These are phyloP conservation scores for Mycosphaerella sp. DNA, from an alignment of 2,329 filamentous ascomycete genomes.

Conservation along the genomic window DNA sequence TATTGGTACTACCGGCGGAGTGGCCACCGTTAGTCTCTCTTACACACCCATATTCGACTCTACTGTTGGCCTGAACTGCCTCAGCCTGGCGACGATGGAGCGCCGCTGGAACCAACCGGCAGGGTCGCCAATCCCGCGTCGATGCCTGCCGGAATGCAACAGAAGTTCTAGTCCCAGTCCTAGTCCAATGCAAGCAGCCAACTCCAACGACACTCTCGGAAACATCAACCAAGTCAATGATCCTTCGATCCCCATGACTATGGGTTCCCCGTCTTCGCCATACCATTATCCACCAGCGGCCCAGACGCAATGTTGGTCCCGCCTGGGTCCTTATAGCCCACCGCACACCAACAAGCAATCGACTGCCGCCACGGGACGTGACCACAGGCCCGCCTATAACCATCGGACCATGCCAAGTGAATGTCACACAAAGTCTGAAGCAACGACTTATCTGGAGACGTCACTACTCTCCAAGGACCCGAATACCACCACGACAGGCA, in stretches of 20 bases:
- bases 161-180: not conserved
- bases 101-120: too few species aligned
- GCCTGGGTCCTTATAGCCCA: not conserved
- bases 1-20: not conserved
- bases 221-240: not conserved
- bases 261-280: constrained; percentile 3
- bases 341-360: not conserved
- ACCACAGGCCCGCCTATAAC: not conserved
- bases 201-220: not conserved
- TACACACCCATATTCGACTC: not conserved
- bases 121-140: too few species aligned
- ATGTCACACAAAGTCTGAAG: not conserved
- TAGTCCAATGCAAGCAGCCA: not conserved
- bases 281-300: not conserved
- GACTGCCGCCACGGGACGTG: not conserved
- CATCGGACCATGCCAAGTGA: not conserved
- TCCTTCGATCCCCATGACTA: constrained; percentile 8
- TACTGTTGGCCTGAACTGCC: too few species aligned
- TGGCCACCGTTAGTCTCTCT: not conserved
- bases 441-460: not conserved
- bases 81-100: too few species aligned
- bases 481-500: not conserved
- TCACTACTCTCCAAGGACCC: not conserved
- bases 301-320: not conserved
- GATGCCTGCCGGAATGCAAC: too few species aligned